Percentiles rank a stretch among this genome's conserved stretches.
phyloP scores from a whole-genome alignment of 257 asterid species.

The Cordia subcordata region DNA sequence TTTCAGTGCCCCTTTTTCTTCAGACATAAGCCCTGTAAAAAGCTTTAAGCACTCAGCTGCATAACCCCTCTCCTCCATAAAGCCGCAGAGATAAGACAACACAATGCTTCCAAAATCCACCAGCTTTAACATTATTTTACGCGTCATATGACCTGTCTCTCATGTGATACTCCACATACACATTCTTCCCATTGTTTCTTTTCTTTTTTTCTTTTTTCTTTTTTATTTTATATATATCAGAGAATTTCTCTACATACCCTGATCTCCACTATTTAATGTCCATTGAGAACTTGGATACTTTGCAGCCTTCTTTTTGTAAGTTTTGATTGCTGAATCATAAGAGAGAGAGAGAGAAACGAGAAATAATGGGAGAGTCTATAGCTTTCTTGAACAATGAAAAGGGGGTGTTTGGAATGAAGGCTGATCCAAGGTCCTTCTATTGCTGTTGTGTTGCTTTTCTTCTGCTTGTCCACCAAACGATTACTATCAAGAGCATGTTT shows the following conservation, averaged over 20 bases:
- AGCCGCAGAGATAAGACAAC: slow-evolving; percentile 28
- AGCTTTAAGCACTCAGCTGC: background rate
- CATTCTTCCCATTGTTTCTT: background rate
- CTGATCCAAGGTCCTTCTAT: slow-evolving; percentile 49
- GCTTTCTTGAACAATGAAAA: slow-evolving; percentile 18
- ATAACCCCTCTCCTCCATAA: background rate
- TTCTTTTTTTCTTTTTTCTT: background rate
- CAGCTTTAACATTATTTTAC: slow-evolving; percentile 27
- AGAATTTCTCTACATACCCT: slow-evolving; percentile 12
- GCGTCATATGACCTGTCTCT: slow-evolving; percentile 45
- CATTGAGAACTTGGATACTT: slow-evolving; percentile 26
- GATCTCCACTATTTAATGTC: slow-evolving; percentile 27
- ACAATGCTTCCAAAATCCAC: slow-evolving; percentile 18
- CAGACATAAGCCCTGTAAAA: background rate
- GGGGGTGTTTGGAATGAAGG: slow-evolving; percentile 77
- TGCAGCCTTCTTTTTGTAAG: slow-evolving; percentile 24
- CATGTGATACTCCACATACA: slow-evolving; percentile 46
- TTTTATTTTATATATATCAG: slow-evolving; percentile 2
- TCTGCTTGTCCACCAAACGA: no score
- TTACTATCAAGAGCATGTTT: no score
- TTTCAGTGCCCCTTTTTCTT: slow-evolving; percentile 21
- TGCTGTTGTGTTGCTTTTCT: background rate
- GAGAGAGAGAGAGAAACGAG: slow-evolving; percentile 13
- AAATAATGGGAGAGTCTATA: background rate
- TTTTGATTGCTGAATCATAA: slow-evolving; percentile 46